These are phyloP conservation scores for Candida corydali DNA, from an alignment of 805 yeast species.

Conservation along the genomic window DNA sequence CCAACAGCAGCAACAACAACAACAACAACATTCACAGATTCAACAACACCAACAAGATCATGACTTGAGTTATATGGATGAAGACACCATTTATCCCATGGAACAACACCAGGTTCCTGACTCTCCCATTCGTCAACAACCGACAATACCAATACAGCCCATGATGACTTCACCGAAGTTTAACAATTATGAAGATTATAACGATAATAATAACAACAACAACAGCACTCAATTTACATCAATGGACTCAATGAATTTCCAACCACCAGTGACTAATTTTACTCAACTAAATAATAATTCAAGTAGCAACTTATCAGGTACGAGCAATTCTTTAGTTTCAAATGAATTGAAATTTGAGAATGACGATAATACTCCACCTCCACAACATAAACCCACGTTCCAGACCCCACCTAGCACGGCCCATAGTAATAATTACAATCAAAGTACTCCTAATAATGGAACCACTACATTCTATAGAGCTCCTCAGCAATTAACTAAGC, in stretches of 20 bases:
- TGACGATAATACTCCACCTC: constrained; percentile 4
- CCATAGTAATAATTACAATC: constrained; percentile 4
- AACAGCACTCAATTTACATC: constrained; percentile 28
- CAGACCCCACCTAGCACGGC: constrained; percentile 13
- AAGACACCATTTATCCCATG: constrained; percentile 22
- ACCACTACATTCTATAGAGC: constrained; percentile 62
- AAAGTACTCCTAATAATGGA: constrained; percentile 11
- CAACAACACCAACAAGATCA: constrained; percentile 5
- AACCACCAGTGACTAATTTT: constrained; percentile 35
- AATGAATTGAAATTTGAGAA: constrained; percentile 17
- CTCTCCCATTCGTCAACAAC: constrained; percentile 12
- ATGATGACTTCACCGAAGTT: constrained; percentile 13
- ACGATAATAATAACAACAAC: constrained; percentile 6
- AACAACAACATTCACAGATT: constrained; percentile 7
- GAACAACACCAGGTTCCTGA: neutral
- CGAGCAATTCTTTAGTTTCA: constrained; percentile 16
- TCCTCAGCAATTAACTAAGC: constrained; percentile 71
- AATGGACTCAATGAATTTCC: constrained; percentile 33
- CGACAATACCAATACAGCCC: constrained; percentile 4
- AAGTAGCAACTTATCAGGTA: constrained; percentile 35
- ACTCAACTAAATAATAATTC: constrained; percentile 38
- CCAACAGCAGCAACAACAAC: constrained; percentile 12
- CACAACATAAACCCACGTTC: constrained; percentile 13
- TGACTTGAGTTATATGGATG: constrained; percentile 38
- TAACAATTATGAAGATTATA: constrained; percentile 2